Conservation (phyloP, 2,329 filamentous ascomycete species). For the Anthostomella pinea region DNA sequence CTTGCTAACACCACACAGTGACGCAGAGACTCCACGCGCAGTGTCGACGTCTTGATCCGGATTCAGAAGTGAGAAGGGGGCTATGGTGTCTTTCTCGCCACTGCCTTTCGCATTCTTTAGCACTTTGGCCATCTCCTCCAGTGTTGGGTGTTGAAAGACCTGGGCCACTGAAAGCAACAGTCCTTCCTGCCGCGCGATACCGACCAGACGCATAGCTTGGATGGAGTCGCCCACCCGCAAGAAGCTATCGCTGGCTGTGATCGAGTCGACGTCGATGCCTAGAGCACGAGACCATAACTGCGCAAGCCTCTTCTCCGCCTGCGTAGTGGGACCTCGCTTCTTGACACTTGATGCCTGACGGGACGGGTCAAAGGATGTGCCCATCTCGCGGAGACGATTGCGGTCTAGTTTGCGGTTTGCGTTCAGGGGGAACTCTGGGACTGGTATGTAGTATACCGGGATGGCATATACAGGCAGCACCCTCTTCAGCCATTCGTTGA, state of each 20-base stretch:
- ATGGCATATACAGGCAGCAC: too few species aligned
- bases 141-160: constrained; percentile 6
- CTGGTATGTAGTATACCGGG: too few species aligned
- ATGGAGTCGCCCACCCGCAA: constrained; percentile 47
- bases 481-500: too few species aligned
- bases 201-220: constrained; percentile 40
- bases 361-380: too few species aligned
- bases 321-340: too few species aligned
- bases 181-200: neutral
- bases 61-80: constrained; percentile 5
- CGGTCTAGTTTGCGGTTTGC: too few species aligned
- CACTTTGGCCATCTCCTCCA: constrained; percentile 8
- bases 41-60: constrained; percentile 1
- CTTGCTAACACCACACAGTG: neutral
- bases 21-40: constrained; percentile 1
- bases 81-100: neutral
- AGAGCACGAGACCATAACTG: too few species aligned
- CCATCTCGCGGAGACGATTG: too few species aligned
- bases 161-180: constrained; percentile 10
- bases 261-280: constrained; percentile 12
- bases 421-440: too few species aligned
- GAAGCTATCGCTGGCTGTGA: constrained; percentile 43
- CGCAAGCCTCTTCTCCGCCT: too few species aligned
- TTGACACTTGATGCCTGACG: too few species aligned
- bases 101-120: too few species aligned